Evolutionary conservation across 176 grass and related monocot species (phyloP).

Genomic region (Triticum timopheevii): DNA sequence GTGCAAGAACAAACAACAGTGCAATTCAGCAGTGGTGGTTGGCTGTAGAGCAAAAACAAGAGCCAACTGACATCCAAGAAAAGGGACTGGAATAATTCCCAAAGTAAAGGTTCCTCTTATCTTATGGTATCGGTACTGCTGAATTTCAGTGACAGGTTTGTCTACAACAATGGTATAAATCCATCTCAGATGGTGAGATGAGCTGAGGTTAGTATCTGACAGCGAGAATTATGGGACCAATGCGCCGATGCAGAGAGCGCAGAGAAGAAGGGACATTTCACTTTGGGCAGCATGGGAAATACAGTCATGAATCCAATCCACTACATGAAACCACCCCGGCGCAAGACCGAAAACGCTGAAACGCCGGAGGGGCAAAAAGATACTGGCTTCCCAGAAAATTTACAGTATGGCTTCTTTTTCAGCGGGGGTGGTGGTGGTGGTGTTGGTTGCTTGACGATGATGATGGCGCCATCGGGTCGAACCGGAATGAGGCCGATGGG

Average conservation of each 20-base stretch:
- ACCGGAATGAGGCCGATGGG: slow-evolving; percentile 27
- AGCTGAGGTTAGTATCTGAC: slow-evolving; percentile 4
- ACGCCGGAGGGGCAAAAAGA: slow-evolving; percentile 21
- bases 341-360: slow-evolving; percentile 38
- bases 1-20: slow-evolving; percentile 26
- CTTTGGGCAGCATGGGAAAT: slow-evolving; percentile 29
- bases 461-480: slow-evolving; percentile 37
- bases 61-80: slow-evolving; percentile 33
- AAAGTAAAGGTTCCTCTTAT: slow-evolving; percentile 6
- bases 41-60: slow-evolving; percentile 38
- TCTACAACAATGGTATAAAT: slow-evolving; percentile 31
- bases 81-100: slow-evolving; percentile 35
- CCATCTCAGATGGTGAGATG: slow-evolving; percentile 28
- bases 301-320: slow-evolving; percentile 33
- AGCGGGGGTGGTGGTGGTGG: slow-evolving; percentile 3
- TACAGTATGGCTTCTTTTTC: slow-evolving; percentile 42
- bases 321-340: slow-evolving; percentile 46
- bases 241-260: background rate
- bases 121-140: slow-evolving; percentile 1
- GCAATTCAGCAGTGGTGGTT: slow-evolving; percentile 24
- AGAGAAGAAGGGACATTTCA: slow-evolving; percentile 28
- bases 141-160: slow-evolving; percentile 18
- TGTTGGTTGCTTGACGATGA: slow-evolving; percentile 39
- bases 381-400: slow-evolving; percentile 39
- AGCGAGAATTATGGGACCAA: background rate